A percentile compares a stretch with the other conserved stretches of the same genome.
phyloP scores from a whole-genome alignment of 2,329 filamentous ascomycete genomes.

The Cucurbitaria berberidis region DNA sequence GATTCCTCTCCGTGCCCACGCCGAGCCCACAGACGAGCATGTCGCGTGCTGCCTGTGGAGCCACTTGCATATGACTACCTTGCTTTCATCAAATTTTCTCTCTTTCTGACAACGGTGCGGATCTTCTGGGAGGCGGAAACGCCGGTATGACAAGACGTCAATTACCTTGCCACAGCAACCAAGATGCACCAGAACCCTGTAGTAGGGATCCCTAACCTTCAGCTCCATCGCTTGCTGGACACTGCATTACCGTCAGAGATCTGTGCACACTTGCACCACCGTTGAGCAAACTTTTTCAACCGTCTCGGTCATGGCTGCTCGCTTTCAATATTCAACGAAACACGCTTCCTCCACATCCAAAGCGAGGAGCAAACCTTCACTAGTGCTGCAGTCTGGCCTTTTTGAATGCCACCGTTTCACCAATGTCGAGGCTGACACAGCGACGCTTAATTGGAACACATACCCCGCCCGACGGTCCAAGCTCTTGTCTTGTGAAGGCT shows the following conservation, averaged over 20 bases:
- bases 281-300: constrained; percentile 41
- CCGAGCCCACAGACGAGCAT: constrained; percentile 26
- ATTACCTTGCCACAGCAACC: constrained; percentile 24
- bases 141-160: constrained; percentile 30
- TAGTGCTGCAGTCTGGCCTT: constrained; percentile 17
- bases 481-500: constrained; percentile 23
- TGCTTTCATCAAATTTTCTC: constrained; percentile 34
- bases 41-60: constrained; percentile 33
- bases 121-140: constrained; percentile 10
- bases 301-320: constrained; percentile 29
- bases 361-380: constrained; percentile 8
- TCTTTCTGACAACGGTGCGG: constrained; percentile 31
- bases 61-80: constrained; percentile 13
- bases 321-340: constrained; percentile 35
- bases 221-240: constrained; percentile 27
- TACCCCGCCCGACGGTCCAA: constrained; percentile 31
- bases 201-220: constrained; percentile 22
- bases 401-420: constrained; percentile 21
- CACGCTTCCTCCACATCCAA: constrained; percentile 14
- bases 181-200: constrained; percentile 14
- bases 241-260: constrained; percentile 36
- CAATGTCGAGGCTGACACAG: constrained; percentile 26
- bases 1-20: constrained; percentile 33
- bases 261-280: constrained; percentile 32
- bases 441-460: constrained; percentile 22